Base-by-base conservation (phyloP, 352 stramenopile genomes). In the Blastocystis sp. region DNA sequence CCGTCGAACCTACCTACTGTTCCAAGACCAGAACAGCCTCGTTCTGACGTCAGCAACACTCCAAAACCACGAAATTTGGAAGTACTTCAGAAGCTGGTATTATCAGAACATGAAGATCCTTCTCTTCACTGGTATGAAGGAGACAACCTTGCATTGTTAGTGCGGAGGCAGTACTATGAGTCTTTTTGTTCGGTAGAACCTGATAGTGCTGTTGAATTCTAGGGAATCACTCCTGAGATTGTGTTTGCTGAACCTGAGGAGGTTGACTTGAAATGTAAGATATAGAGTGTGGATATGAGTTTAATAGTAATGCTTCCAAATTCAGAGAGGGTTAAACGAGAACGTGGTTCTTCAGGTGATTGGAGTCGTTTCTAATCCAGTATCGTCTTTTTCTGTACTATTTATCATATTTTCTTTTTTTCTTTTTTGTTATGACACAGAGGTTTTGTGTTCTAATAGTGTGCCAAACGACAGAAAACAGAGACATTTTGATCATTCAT, bases 381-480 rank as follows among this genome's bases (percentile, higher is more conserved):
- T 49, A 24, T 51, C 27, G 32, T n/a, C 29, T 37, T 69, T 69
- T 69, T 42, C 39, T 35, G 59, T n/a, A 69, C 24, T 37, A 32
- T 21, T 5, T 52, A 24, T 57, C n/a, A 52, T 16, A 29, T 80
- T 59, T 24, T 65, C n/a, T 63, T 75, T 75, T 75, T 42, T 21
- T 19, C 9, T 2, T 80, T 49, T 80, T 80, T 80, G 69, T 80
- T 80, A 7, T 27, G 43, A 56, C 32, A 37, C 9, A 29, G 14
- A 19, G 16, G 39, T 39, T 57, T 80, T 80, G 69, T 80, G 69
- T 80, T 75, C 39, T 54, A 32, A 63, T 52, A 42, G 35, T 80
- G 39, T 52, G 52, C 37, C 39, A n/a, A 58, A 19, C 39, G 19
- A 24, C 61, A 35, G 46, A 73, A 73, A 73, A 51, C 61, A 43